Evolutionary conservation across 208 protist genomes (phyloP).

Genomic region (Leptomonas pyrrhocoris): DNA sequence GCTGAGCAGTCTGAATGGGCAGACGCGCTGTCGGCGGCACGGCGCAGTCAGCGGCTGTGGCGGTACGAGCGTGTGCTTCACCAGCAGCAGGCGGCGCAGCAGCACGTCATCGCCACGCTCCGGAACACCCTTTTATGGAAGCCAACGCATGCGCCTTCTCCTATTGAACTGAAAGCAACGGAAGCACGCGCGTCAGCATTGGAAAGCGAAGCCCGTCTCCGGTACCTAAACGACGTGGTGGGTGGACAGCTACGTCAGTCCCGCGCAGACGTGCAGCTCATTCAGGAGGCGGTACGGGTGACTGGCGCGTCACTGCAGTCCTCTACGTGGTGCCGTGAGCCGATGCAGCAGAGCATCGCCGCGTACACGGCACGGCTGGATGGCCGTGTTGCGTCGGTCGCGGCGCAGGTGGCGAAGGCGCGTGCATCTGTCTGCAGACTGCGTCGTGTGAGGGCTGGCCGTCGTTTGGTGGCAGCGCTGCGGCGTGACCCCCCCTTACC

Average conservation of each 20-base stretch:
- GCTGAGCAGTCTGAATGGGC: neutral
- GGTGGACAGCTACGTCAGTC: neutral
- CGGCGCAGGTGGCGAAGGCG: neutral
- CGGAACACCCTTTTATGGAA: neutral
- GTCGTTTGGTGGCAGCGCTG: neutral
- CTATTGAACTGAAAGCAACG: neutral
- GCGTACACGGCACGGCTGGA: slow-evolving; percentile 1
- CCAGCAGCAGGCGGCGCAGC: slow-evolving; percentile 1
- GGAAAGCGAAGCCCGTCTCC: neutral
- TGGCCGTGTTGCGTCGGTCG: neutral
- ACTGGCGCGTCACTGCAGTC: neutral
- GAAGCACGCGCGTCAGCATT: neutral
- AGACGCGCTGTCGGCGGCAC: neutral
- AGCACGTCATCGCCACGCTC: neutral
- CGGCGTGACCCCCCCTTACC: too few relatives aligned
- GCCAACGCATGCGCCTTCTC: neutral
- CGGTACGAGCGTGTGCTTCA: slow-evolving; percentile 1
- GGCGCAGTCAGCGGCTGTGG: neutral
- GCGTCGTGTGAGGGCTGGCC: neutral
- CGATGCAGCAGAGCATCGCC: neutral
- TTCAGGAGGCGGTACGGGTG: neutral
- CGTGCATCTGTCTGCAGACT: neutral
- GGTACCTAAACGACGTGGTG: neutral
- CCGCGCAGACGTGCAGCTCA: neutral
- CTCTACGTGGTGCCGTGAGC: neutral